A percentile compares a stretch with the other conserved stretches of the same genome.
phyloP scores from a whole-genome alignment of 495 filamentous ascomycete genomes.

The Aspergillus bertholletiae region DNA sequence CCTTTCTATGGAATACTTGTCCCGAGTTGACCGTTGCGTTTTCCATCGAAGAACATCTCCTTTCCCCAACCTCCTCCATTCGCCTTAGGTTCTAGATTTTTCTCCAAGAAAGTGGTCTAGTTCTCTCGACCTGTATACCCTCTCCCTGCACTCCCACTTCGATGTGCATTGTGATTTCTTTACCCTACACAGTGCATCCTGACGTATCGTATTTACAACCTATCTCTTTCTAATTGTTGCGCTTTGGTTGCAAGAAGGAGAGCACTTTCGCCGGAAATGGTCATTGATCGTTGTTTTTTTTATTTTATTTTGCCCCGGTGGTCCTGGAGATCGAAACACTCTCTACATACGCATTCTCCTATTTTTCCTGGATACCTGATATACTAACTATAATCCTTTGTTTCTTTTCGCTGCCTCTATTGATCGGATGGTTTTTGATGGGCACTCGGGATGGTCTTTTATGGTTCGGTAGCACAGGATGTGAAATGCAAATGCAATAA shows the following conservation, averaged over 20 bases:
- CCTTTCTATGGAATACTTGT: neutral
- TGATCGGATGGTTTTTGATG: neutral
- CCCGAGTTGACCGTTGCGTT: neutral
- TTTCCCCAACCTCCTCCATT: neutral
- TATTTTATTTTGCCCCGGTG: neutral
- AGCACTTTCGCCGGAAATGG: slow-evolving; percentile 5
- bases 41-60: neutral
- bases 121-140: neutral
- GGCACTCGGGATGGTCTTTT: slow-evolving; percentile 3
- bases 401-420: slow-evolving; percentile 4
- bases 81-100: neutral
- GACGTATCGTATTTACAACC: slow-evolving; percentile 21
- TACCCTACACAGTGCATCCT: slow-evolving; percentile 11
- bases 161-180: neutral
- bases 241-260: slow-evolving; percentile 14
- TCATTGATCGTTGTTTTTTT: neutral
- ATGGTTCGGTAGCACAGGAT: slow-evolving; percentile 7
- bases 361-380: slow-evolving; percentile 27
- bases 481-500: neutral
- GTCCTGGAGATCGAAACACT: slow-evolving; percentile 18
- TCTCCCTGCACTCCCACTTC: slow-evolving; percentile 1
- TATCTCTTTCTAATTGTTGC: slow-evolving; percentile 17
- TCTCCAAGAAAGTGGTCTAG: neutral
- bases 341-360: slow-evolving; percentile 10
- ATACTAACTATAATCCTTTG: slow-evolving; percentile 18